A percentile compares a stretch with the other conserved stretches of the same genome.
Conservation (phyloP, 2,329 filamentous ascomycete species). For the Arthrobotrys musiformis region DNA sequence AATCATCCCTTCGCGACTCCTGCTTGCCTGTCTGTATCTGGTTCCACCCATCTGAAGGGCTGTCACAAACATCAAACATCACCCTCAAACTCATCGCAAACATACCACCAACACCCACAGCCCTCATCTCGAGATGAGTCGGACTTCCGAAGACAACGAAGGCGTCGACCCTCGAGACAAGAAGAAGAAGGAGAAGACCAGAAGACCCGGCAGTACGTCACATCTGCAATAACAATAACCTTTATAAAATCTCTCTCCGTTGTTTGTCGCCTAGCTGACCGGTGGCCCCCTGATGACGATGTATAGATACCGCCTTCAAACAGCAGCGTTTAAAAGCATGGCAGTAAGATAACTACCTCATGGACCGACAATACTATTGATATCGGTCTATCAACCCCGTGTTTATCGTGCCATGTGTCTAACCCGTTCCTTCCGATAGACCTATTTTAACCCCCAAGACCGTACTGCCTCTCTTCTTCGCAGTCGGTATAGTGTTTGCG, state of each 20-base stretch:
- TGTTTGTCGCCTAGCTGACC: constrained; percentile 37
- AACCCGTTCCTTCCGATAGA: constrained; percentile 65
- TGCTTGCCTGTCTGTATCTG: background rate
- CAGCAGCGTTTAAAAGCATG: constrained; percentile 98
- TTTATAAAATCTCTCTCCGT: constrained; percentile 40
- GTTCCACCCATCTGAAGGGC: background rate
- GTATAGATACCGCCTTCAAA: constrained; percentile 88
- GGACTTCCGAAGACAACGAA: constrained; percentile 60
- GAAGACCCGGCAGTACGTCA: constrained; percentile 81
- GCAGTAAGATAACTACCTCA: constrained; percentile 75
- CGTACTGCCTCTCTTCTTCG: constrained; percentile 89
- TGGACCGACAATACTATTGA: background rate
- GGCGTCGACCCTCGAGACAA: constrained; percentile 58
- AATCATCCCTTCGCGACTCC: background rate
- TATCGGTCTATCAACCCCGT: background rate
- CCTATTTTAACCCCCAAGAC: constrained; percentile 96
- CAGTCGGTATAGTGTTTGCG: constrained; percentile 89
- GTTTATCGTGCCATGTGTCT: background rate
- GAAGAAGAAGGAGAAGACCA: constrained; percentile 87
- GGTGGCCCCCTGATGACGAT: constrained; percentile 26
- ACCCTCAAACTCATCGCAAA: constrained; percentile 20
- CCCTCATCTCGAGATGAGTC: constrained; percentile 37
- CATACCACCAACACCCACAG: background rate
- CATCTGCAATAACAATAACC: background rate
- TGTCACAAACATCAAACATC: constrained; percentile 17